phyloP scores from a whole-genome alignment of 208 protist species.

The Balamuthia mandrillaris region DNA sequence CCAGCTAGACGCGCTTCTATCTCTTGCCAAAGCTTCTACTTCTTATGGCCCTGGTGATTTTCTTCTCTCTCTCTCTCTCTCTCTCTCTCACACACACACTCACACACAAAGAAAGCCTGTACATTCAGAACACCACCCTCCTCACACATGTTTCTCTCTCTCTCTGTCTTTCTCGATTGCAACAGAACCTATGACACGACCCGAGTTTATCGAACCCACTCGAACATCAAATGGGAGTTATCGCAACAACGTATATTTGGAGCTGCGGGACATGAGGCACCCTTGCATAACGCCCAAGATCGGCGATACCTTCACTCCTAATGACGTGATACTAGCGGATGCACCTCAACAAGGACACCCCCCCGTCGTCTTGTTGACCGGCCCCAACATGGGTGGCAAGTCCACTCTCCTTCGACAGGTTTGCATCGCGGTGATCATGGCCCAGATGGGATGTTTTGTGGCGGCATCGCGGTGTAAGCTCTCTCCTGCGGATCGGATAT shows the following conservation, averaged over 20 bases:
- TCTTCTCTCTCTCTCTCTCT: too few relatives aligned
- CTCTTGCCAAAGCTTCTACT: slow-evolving; percentile 42
- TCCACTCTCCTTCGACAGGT: slow-evolving; percentile 92
- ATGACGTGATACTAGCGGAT: slow-evolving; percentile 26
- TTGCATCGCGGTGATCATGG: slow-evolving; percentile 87
- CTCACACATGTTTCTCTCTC: not conserved
- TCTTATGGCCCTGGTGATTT: not conserved
- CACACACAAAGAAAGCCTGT: too few relatives aligned
- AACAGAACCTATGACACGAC: slow-evolving; percentile 52
- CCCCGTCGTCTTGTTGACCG: slow-evolving; percentile 86
- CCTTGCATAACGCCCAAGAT: slow-evolving; percentile 44
- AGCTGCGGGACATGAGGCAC: slow-evolving; percentile 47
- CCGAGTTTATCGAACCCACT: slow-evolving; percentile 33
- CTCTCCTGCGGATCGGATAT: slow-evolving; percentile 89
- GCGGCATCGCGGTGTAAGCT: slow-evolving; percentile 62
- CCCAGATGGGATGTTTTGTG: slow-evolving; percentile 94
- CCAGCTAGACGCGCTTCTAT: slow-evolving; percentile 66
- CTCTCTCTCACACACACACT: not conserved
- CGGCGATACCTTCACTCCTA: slow-evolving; percentile 58
- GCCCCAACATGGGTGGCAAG: slow-evolving; percentile 99
- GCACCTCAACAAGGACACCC: slow-evolving; percentile 8
- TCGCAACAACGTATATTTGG: not conserved
- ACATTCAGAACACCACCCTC: too few relatives aligned
- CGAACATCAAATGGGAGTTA: too few relatives aligned
- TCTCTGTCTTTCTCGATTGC: not conserved